Evolutionary conservation across 192 early-diverging fungal genomes (phyloP).

Genomic region (Neocallimastix lanati): DNA sequence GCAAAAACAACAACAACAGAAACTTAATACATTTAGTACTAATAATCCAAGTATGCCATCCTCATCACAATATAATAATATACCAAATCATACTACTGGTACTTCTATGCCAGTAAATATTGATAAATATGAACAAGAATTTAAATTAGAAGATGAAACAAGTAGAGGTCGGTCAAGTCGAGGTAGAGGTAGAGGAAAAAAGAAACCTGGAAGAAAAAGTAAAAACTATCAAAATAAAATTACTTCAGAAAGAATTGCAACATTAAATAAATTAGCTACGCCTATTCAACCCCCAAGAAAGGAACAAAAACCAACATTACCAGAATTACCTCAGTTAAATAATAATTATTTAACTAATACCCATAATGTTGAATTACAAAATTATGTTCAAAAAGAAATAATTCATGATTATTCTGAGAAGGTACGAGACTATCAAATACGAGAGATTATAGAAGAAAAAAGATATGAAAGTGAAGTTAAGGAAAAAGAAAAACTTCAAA

Average conservation of each 20-base stretch:
- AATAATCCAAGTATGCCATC: too few species aligned
- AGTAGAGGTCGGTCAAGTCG: neutral
- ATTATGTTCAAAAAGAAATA: neutral
- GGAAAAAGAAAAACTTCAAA: neutral
- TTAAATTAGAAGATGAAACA: too few species aligned
- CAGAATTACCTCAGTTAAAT: neutral
- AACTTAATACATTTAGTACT: too few species aligned
- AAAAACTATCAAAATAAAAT: neutral
- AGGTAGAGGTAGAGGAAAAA: neutral
- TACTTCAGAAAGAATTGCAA: neutral
- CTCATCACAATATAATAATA: neutral
- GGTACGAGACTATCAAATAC: neutral
- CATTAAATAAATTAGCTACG: neutral
- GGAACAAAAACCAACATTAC: neutral
- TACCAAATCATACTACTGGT: neutral
- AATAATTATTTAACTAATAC: neutral
- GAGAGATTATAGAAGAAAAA: neutral
- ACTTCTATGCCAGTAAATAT: too few species aligned
- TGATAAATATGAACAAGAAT: too few species aligned
- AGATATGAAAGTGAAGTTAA: neutral
- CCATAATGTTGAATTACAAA: neutral
- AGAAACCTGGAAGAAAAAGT: neutral
- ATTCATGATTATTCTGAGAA: neutral
- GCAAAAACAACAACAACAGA: neutral
- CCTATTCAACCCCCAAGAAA: neutral